These are phyloP conservation scores for Vaccinium corymbosum DNA, from an alignment of 148 eudicot species.

Conservation along the genomic window DNA sequence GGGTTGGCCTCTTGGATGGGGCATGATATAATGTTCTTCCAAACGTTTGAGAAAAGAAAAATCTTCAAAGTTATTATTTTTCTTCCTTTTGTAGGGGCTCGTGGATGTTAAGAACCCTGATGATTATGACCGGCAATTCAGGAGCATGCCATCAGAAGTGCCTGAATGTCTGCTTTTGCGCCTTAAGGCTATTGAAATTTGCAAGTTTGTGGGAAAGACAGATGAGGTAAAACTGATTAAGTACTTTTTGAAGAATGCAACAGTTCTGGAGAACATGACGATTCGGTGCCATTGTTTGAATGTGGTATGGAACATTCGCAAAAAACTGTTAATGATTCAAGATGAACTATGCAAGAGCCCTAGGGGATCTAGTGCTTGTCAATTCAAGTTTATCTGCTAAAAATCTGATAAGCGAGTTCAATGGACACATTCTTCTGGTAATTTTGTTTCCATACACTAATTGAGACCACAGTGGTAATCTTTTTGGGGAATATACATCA, in stretches of 20 bases:
- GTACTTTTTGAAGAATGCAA: conserved; percentile 18
- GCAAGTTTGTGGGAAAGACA: not conserved
- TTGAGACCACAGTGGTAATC: not conserved
- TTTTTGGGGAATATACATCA: not conserved
- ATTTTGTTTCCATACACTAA: not conserved
- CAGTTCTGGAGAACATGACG: conserved; percentile 14
- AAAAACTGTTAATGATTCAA: not conserved
- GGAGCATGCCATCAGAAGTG: conserved; percentile 15
- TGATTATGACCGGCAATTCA: not conserved
- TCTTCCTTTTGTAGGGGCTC: not conserved
- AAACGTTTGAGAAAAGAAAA: not conserved
- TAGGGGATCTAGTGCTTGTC: conserved; percentile 10
- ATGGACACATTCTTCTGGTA: not conserved
- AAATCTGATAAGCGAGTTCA: not conserved
- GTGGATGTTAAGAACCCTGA: not conserved
- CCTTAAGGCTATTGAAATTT: conserved; percentile 15
- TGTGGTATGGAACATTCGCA: not conserved
- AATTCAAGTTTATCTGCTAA: not conserved
- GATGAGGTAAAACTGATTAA: conserved; percentile 12
- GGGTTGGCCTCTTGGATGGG: not conserved
- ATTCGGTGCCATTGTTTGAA: conserved; percentile 5
- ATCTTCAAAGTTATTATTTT: not conserved
- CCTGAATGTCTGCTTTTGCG: conserved; percentile 14
- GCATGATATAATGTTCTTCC: not conserved
- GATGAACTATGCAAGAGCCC: conserved; percentile 3